Base-by-base conservation (phyloP, 75 land plant species). In the Larix kaempferi region DNA sequence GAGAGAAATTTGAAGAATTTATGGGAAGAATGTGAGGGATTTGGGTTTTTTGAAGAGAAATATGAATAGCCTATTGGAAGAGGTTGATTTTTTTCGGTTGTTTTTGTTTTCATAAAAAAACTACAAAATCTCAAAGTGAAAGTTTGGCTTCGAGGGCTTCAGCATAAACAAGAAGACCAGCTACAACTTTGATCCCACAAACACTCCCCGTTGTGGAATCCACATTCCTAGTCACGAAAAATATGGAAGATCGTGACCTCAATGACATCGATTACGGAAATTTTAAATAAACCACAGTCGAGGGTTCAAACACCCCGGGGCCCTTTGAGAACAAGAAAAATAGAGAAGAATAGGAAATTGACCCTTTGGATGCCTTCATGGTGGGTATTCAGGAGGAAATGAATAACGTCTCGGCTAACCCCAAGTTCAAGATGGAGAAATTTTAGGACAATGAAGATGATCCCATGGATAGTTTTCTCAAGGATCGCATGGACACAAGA, bases 351-450 rank as follows among this genome's bases (percentile, higher is more conserved):
- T 94, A 83, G 6, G 99, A 97, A 61, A 83, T 97, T 59, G 99
- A 97, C 67, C 99, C 99, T 13, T 83, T 94, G 23, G 99, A 97
- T 77, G 98, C 98, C 8, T 97, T 94, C 85, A 94, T 97, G 99
- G 92, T 85, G 76, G 98, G 93, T 1, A 94, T 92, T 22, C 93
- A 97, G 1, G 93, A 94, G 79, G 99, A 97, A 81, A 81, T 96
- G 81, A 80, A 71, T 37, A 75, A 55, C 21, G 80, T 84, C 26
- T 78, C 84, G 79, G 80, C 63, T 37, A 84, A 85, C 75, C 88
- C 89, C 69, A 90, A 89, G 84, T 60, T 71, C 19, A 84, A 83
- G 33, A 79, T 75, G 78, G 91, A 80, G 52, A 78, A 63, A 77
- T 86, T 89, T 23, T 91, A 90, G 35, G 93, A 91, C 21, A 91